A percentile compares a stretch with the other conserved stretches of the same genome.
Conservation (phyloP, 169 alveolate genomes). For the Plasmodium inui region DNA sequence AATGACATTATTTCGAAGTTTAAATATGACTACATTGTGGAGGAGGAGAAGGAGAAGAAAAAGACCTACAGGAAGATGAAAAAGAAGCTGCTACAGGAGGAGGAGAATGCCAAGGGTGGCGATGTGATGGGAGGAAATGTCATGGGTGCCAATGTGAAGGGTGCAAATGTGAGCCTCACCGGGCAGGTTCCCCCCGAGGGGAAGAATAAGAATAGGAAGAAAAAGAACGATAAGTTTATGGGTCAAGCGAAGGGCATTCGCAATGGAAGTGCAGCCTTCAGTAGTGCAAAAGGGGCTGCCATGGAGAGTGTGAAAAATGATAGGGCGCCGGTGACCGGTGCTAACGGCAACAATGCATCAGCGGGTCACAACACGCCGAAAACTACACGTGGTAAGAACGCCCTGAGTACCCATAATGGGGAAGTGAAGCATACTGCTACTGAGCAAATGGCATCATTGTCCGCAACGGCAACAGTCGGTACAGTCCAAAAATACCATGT, state of each 20-base stretch:
- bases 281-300: neutral
- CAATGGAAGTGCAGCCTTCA: neutral
- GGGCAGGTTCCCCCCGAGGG: neutral
- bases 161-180: neutral
- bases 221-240: neutral
- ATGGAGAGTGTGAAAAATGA: neutral
- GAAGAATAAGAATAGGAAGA: neutral
- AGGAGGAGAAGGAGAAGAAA: slow-evolving; percentile 87
- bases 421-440: neutral
- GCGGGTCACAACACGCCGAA: neutral
- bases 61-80: slow-evolving; percentile 81
- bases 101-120: slow-evolving; percentile 27
- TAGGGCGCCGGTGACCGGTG: neutral
- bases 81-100: slow-evolving; percentile 73
- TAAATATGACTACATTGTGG: slow-evolving; percentile 88
- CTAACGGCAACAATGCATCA: neutral
- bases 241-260: neutral
- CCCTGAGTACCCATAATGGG: slow-evolving; percentile 12
- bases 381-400: neutral
- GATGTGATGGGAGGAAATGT: neutral
- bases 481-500: neutral
- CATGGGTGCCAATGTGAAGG: neutral
- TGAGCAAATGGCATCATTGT: neutral
- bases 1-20: slow-evolving; percentile 87
- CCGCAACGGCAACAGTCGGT: neutral